These are phyloP conservation scores for Cyberlindnera euphorbiiphila DNA, from an alignment of 805 yeast species.

Conservation along the genomic window DNA sequence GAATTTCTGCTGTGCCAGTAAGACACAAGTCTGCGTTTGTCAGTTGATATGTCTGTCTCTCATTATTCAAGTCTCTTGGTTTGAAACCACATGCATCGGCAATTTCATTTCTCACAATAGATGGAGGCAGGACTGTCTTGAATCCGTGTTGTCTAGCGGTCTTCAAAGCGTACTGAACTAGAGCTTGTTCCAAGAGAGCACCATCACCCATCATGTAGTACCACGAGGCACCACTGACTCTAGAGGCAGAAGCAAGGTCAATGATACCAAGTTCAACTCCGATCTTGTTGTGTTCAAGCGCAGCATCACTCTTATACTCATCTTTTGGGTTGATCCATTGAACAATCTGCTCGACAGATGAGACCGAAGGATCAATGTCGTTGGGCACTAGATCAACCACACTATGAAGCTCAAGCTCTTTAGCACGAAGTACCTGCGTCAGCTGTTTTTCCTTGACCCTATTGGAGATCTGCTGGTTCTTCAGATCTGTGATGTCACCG, in stretches of 20 bases:
- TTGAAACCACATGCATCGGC: conserved; percentile 90
- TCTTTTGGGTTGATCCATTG: conserved; percentile 46
- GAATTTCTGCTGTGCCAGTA: conserved; percentile 94
- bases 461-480: conserved; percentile 13
- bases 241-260: conserved; percentile 69
- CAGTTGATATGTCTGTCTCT: conserved; percentile 76
- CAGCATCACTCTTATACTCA: conserved; percentile 25
- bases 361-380: conserved; percentile 46
- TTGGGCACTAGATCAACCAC: conserved; percentile 61
- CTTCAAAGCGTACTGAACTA: conserved; percentile 71
- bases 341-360: conserved; percentile 40
- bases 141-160: conserved; percentile 68
- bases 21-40: conserved; percentile 55
- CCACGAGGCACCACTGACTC: conserved; percentile 78
- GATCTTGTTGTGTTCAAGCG: conserved; percentile 64
- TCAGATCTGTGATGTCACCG: conserved; percentile 14
- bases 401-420: conserved; percentile 36
- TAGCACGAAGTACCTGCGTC: conserved; percentile 15
- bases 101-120: conserved; percentile 73
- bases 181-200: conserved; percentile 84
- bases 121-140: conserved; percentile 73
- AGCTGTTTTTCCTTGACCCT: conserved; percentile 24
- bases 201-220: conserved; percentile 82
- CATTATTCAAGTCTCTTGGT: conserved; percentile 85
- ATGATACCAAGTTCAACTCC: conserved; percentile 62